Conservation (phyloP, 1,284 basidiomycete genomes). For the Stereum hirsutum region DNA sequence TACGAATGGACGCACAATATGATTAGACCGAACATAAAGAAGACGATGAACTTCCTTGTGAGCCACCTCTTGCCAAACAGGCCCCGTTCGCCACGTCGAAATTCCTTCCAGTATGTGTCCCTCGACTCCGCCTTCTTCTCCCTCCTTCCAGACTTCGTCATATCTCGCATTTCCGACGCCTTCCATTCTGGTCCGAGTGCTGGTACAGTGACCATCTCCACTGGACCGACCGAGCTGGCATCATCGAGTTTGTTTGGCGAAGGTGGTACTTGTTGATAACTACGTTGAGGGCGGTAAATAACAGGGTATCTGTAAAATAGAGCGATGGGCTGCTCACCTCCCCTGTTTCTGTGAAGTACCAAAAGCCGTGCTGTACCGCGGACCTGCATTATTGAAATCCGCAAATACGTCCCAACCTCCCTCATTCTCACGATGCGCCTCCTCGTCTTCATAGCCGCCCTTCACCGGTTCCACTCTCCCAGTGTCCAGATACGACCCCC, state of each 20-base stretch:
- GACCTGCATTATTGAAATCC: constrained; percentile 86
- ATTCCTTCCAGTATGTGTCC: constrained; percentile 51
- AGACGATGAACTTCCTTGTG: constrained; percentile 61
- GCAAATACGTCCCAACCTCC: constrained; percentile 78
- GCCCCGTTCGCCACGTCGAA: constrained; percentile 64
- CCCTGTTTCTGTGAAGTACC: constrained; percentile 22
- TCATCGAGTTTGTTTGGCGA: constrained; percentile 25
- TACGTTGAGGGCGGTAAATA: neutral
- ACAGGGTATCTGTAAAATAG: neutral
- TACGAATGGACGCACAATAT: constrained; percentile 40
- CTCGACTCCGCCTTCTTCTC: constrained; percentile 51
- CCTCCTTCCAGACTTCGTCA: constrained; percentile 61
- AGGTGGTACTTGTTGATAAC: constrained; percentile 19
- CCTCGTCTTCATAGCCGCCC: constrained; percentile 57
- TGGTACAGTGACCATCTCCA: constrained; percentile 83
- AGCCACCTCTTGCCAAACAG: constrained; percentile 67
- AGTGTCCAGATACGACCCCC: constrained; percentile 49
- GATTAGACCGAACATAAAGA: constrained; percentile 53
- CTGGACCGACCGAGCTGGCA: constrained; percentile 28
- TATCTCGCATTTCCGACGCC: constrained; percentile 62
- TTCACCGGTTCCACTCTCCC: constrained; percentile 68
- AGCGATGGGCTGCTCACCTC: constrained; percentile 22
- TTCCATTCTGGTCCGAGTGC: constrained; percentile 84
- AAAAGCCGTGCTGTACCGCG: constrained; percentile 63
- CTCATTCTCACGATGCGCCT: constrained; percentile 28